A percentile compares a stretch with the other conserved stretches of the same genome.
Evolutionary conservation across 495 filamentous ascomycete genomes (phyloP).

Genomic region (Aspergillus steynii): DNA sequence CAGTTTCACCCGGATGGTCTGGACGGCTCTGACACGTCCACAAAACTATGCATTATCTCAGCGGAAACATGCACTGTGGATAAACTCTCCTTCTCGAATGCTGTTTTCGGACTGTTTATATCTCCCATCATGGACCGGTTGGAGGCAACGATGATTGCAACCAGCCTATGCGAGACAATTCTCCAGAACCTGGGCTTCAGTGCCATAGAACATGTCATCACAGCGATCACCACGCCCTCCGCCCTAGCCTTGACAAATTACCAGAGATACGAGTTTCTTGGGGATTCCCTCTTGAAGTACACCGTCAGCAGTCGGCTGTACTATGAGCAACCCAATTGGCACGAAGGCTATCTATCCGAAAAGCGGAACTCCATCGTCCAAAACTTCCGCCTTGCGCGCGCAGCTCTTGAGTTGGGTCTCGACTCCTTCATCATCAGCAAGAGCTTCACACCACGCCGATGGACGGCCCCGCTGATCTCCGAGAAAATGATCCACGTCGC

Average conservation of each 20-base stretch:
- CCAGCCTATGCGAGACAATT: slow-evolving; percentile 59
- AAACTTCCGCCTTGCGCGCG: slow-evolving; percentile 66
- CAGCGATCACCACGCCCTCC: slow-evolving; percentile 69
- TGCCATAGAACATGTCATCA: slow-evolving; percentile 60
- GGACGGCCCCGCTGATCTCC: slow-evolving; percentile 65
- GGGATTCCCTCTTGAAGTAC: slow-evolving; percentile 84
- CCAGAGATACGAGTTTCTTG: slow-evolving; percentile 85
- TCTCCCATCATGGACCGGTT: slow-evolving; percentile 74
- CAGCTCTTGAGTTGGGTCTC: slow-evolving; percentile 62
- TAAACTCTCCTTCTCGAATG: slow-evolving; percentile 57
- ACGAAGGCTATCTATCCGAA: slow-evolving; percentile 74
- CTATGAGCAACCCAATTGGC: slow-evolving; percentile 65
- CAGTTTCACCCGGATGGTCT: slow-evolving; percentile 7
- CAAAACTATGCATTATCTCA: slow-evolving; percentile 25
- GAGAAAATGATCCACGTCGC: slow-evolving; percentile 28
- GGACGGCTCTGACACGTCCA: slow-evolving; percentile 9
- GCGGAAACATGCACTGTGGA: slow-evolving; percentile 45
- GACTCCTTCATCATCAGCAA: slow-evolving; percentile 73
- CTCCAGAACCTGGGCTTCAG: slow-evolving; percentile 56
- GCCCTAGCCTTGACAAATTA: slow-evolving; percentile 68
- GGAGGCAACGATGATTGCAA: slow-evolving; percentile 63
- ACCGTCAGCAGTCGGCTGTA: slow-evolving; percentile 66
- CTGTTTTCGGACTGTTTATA: slow-evolving; percentile 68
- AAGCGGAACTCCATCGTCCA: slow-evolving; percentile 70
- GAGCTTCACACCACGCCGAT: slow-evolving; percentile 67